A percentile compares a stretch with the other conserved stretches of the same genome.
Conservation (phyloP, 2,329 filamentous ascomycete species). For the Pseudogymnoascus sp. region DNA sequence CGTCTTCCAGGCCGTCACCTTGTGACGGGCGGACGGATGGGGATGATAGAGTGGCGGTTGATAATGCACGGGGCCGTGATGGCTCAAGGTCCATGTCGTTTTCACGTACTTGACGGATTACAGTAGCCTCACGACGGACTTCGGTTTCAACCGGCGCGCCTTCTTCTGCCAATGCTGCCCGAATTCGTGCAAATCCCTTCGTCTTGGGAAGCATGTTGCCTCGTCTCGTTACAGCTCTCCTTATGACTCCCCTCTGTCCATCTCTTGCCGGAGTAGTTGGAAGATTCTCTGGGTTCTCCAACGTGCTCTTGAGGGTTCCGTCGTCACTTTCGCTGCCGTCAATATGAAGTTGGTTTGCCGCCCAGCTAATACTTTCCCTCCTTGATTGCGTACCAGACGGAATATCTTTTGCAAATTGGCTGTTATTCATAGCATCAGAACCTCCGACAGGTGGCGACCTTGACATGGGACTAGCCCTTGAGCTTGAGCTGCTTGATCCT, state of each 20-base stretch:
- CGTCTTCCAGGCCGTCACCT: conserved; percentile 59
- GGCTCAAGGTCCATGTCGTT: conserved; percentile 63
- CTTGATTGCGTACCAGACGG: conserved; percentile 49
- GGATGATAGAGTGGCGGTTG: conserved; percentile 58
- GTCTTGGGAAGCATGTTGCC: conserved; percentile 95
- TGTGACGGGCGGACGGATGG: conserved; percentile 55
- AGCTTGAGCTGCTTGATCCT: conserved; percentile 64
- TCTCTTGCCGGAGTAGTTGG: conserved; percentile 41
- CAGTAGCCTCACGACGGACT: conserved; percentile 83
- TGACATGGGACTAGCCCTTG: conserved; percentile 60
- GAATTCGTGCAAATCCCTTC: conserved; percentile 88
- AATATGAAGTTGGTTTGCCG: conserved; percentile 81
- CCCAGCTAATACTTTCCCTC: conserved; percentile 83
- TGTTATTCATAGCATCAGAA: conserved; percentile 26
- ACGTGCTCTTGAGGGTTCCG: conserved; percentile 42
- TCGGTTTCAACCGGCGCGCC: conserved; percentile 81
- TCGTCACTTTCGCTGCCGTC: conserved; percentile 76
- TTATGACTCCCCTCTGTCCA: conserved; percentile 67
- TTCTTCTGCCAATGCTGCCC: conserved; percentile 84
- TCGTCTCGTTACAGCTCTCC: conserved; percentile 74
- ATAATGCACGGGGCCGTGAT: conserved; percentile 33
- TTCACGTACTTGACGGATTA: conserved; percentile 90
- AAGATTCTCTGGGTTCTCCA: conserved; percentile 33
- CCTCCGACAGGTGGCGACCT: conserved; percentile 63
- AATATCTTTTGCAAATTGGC: conserved; percentile 48